These are phyloP conservation scores for Polyporus tsugae DNA, from an alignment of 1,284 basidiomycete species.

Conservation along the genomic window DNA sequence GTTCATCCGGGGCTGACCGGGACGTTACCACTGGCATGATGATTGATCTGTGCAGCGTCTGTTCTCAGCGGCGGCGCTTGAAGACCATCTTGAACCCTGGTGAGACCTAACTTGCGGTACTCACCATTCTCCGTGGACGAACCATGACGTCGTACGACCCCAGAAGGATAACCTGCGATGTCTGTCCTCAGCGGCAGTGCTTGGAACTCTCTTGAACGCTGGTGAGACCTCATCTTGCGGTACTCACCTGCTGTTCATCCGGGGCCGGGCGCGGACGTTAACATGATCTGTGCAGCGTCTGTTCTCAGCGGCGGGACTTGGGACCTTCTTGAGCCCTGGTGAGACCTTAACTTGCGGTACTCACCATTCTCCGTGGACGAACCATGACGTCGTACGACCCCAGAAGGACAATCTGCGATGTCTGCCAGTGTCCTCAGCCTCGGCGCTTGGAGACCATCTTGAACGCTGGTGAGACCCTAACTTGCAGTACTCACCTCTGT, in stretches of 20 bases:
- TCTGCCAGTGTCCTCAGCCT: background rate
- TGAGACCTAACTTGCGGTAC: slow-evolving; percentile 4
- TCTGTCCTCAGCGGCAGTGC: background rate
- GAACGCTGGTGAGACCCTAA: slow-evolving; percentile 4
- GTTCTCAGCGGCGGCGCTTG: background rate
- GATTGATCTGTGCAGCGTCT: background rate
- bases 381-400: background rate
- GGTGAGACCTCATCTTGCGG: slow-evolving; percentile 3
- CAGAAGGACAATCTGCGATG: background rate
- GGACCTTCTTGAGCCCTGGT: slow-evolving; percentile 1
- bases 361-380: background rate
- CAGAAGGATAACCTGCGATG: background rate
- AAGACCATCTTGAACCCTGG: background rate
- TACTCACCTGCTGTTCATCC: background rate
- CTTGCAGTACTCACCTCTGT: slow-evolving; percentile 5
- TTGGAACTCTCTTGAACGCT: background rate
- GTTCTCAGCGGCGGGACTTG: background rate
- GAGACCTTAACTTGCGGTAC: slow-evolving; percentile 2
- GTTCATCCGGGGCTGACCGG: background rate
- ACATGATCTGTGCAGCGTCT: background rate
- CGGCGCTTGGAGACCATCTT: background rate
- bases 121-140: background rate
- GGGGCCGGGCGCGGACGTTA: background rate
- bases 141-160: background rate
- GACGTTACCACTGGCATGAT: too few relatives aligned